A percentile compares a stretch with the other conserved stretches of the same genome.
Conservation (phyloP, 495 filamentous ascomycete genomes). For the Filosporella fistucella region DNA sequence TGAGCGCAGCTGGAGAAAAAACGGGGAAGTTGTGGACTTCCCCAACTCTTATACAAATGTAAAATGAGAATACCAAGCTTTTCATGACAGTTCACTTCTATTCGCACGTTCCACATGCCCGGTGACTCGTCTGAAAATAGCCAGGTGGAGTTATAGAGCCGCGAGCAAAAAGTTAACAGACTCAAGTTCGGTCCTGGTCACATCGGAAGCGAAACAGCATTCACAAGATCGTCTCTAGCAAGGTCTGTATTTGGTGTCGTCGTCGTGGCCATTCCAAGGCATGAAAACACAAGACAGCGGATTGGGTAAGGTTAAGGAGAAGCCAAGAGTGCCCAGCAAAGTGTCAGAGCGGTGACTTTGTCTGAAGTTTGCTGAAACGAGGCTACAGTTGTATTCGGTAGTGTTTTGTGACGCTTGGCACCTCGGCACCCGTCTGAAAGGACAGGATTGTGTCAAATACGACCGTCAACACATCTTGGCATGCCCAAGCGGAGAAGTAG, state of each 20-base stretch:
- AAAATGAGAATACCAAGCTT: slow-evolving; percentile 5
- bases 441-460: too few relatives aligned
- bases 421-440: too few relatives aligned
- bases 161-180: too few relatives aligned
- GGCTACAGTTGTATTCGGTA: neutral
- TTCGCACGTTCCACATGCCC: slow-evolving; percentile 9
- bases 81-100: neutral
- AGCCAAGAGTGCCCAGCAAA: slow-evolving; percentile 6
- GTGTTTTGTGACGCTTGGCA: slow-evolving; percentile 14
- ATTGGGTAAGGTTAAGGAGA: neutral
- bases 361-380: slow-evolving; percentile 5
- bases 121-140: neutral
- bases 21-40: slow-evolving; percentile 1
- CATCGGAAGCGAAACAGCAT: slow-evolving; percentile 11
- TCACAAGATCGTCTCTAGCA: neutral
- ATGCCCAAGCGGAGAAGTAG: too few relatives aligned
- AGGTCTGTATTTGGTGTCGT: too few relatives aligned
- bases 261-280: too few relatives aligned
- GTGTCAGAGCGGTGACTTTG: neutral
- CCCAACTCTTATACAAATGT: slow-evolving; percentile 10
- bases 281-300: too few relatives aligned
- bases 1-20: slow-evolving; percentile 22
- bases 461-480: too few relatives aligned
- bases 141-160: neutral
- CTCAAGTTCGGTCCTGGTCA: too few relatives aligned